A percentile compares a stretch with the other conserved stretches of the same genome.
phyloP scores from a whole-genome alignment of 2,329 filamentous ascomycete species.

The Cladosporium sp. region DNA sequence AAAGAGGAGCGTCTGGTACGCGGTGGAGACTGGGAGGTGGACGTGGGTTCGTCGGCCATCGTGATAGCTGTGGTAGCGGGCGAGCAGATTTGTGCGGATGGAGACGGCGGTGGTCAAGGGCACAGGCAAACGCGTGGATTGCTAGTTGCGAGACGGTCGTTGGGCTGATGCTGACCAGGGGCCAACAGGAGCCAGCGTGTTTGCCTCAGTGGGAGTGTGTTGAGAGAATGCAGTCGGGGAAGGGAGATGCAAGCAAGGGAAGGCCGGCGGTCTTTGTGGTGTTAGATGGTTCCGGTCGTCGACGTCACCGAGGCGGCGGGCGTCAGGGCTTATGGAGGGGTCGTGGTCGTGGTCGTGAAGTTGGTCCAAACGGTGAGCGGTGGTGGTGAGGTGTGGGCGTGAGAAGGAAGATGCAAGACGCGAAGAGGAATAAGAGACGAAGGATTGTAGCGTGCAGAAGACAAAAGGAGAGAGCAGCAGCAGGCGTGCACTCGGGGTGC shows the following conservation, averaged over 20 bases:
- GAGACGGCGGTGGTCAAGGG: background rate
- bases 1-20: constrained; percentile 44
- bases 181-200: constrained; percentile 12
- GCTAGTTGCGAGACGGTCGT: background rate
- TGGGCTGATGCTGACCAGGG: constrained; percentile 10
- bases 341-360: background rate
- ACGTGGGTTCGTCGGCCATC: constrained; percentile 38
- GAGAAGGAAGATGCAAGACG: background rate
- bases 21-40: constrained; percentile 33
- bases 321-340: background rate
- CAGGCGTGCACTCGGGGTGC: background rate
- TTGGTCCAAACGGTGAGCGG: background rate
- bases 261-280: background rate
- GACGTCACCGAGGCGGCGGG: constrained; percentile 3
- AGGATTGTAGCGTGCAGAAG: background rate
- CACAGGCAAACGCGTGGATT: background rate
- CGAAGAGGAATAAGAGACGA: background rate
- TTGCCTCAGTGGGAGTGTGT: constrained; percentile 6
- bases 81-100: constrained; percentile 2
- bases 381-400: background rate
- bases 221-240: constrained; percentile 1
- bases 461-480: constrained; percentile 1
- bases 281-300: constrained; percentile 2
- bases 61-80: constrained; percentile 1
- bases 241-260: constrained; percentile 10